A percentile compares a stretch with the other conserved stretches of the same genome.
These are phyloP conservation scores for Comarum palustre DNA, from an alignment of 306 rosid genomes.

Conservation along the genomic window DNA sequence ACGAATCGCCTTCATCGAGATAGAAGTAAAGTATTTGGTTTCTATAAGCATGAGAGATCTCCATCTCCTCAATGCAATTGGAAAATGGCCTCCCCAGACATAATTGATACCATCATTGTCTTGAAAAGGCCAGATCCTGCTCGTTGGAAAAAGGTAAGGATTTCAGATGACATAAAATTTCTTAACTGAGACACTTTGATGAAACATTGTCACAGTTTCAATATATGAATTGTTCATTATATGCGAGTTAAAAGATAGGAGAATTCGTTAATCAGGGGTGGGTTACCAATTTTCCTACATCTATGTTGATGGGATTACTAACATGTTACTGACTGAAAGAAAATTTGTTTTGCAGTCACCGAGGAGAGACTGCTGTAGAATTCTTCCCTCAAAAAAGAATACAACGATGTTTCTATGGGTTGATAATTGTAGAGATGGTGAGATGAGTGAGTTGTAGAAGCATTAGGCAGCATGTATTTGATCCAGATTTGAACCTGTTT, in stretches of 20 bases:
- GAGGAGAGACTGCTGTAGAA: slow-evolving; percentile 85
- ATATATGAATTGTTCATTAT: background rate
- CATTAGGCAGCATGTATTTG: slow-evolving; percentile 17
- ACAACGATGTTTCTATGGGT: slow-evolving; percentile 59
- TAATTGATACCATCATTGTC: slow-evolving; percentile 48
- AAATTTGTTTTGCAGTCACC: slow-evolving; percentile 65
- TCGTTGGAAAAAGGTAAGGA: slow-evolving; percentile 77
- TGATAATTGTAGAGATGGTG: slow-evolving; percentile 58
- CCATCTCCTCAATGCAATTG: slow-evolving; percentile 52
- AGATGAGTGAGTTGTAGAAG: slow-evolving; percentile 55
- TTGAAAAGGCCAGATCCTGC: slow-evolving; percentile 61
- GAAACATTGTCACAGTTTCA: background rate
- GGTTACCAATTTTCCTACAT: too few relatives aligned
- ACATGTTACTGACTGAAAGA: slow-evolving; percentile 17
- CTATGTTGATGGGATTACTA: background rate
- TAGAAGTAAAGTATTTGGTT: slow-evolving; percentile 36
- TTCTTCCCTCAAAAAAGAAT: slow-evolving; percentile 47
- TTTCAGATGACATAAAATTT: background rate
- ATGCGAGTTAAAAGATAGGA: background rate
- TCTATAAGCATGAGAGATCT: slow-evolving; percentile 33
- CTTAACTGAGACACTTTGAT: background rate
- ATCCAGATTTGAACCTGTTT: slow-evolving; percentile 8
- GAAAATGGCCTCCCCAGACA: slow-evolving; percentile 63
- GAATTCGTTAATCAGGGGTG: too few relatives aligned
- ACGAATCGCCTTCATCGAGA: slow-evolving; percentile 34